Conservation (phyloP, 495 filamentous ascomycete genomes). For the Xylaria grammica region DNA sequence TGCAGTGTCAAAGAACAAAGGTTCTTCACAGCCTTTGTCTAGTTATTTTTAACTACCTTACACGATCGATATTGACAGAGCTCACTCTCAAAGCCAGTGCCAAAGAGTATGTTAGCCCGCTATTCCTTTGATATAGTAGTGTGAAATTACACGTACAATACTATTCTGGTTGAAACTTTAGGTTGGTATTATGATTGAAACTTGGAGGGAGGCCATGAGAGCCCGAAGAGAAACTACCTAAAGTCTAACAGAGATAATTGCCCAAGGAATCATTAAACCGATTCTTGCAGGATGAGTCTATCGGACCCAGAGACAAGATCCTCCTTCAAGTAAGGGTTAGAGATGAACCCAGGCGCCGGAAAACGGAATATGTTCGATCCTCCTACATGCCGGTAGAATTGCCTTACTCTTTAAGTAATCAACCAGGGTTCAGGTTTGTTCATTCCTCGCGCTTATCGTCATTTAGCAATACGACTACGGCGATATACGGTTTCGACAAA, state of each 20-base stretch:
- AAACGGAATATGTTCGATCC: background rate
- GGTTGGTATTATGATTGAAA: no score
- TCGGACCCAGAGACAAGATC: background rate
- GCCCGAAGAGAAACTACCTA: background rate
- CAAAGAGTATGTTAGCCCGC: background rate
- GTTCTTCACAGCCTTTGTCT: conserved; percentile 5
- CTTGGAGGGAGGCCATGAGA: background rate
- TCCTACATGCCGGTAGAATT: background rate
- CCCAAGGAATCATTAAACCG: background rate
- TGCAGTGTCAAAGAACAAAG: background rate
- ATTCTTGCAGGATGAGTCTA: background rate
- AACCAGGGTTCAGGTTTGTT: background rate
- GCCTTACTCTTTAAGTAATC: background rate
- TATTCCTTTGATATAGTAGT: background rate
- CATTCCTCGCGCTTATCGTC: background rate
- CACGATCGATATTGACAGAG: background rate
- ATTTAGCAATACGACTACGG: background rate
- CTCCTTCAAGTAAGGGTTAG: background rate
- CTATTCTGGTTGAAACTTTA: conserved; percentile 3
- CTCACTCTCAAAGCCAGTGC: background rate
- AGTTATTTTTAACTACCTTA: conserved; percentile 1
- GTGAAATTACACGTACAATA: background rate
- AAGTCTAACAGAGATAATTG: background rate
- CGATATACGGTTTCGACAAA: background rate
- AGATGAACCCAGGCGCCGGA: background rate